Percentiles rank a stretch among this genome's conserved stretches.
These are phyloP conservation scores for Pichia exigua DNA, from an alignment of 805 yeast species.

Conservation along the genomic window DNA sequence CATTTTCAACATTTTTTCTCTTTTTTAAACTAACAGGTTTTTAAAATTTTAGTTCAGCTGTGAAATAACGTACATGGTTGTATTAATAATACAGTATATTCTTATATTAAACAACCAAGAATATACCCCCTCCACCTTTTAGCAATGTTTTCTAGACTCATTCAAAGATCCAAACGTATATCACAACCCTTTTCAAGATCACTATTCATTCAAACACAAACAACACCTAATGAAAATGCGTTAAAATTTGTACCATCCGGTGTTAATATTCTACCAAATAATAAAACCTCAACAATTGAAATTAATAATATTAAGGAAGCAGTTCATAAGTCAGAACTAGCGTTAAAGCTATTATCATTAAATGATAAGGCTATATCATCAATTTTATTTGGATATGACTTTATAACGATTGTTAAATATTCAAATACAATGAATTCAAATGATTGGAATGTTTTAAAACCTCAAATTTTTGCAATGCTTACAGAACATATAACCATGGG, in stretches of 20 bases:
- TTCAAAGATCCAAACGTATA: background rate
- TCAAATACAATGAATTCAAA: slow-evolving; percentile 5
- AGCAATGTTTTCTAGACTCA: background rate
- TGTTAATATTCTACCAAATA: slow-evolving; percentile 50
- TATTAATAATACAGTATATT: too few relatives aligned
- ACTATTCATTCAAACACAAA: slow-evolving; percentile 71
- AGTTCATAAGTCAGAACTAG: slow-evolving; percentile 57
- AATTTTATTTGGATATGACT: slow-evolving; percentile 75
- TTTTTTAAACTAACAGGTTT: too few relatives aligned
- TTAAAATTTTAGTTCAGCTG: too few relatives aligned
- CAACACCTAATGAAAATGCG: slow-evolving; percentile 84
- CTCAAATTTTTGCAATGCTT: slow-evolving; percentile 54
- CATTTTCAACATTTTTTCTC: too few relatives aligned
- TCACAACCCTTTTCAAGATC: slow-evolving; percentile 6
- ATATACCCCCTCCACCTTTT: background rate
- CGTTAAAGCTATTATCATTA: slow-evolving; percentile 61
- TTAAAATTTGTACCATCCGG: slow-evolving; percentile 71
- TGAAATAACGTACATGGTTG: too few relatives aligned
- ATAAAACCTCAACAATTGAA: slow-evolving; percentile 53
- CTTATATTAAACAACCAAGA: too few relatives aligned
- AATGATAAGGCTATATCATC: slow-evolving; percentile 60
- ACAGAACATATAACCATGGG: slow-evolving; percentile 52
- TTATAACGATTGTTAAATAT: slow-evolving; percentile 70
- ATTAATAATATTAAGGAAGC: slow-evolving; percentile 73
- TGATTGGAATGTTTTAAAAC: slow-evolving; percentile 55